phyloP scores from a whole-genome alignment of 2,329 filamentous ascomycete genomes.

The Pseudocercospora fuligena region DNA sequence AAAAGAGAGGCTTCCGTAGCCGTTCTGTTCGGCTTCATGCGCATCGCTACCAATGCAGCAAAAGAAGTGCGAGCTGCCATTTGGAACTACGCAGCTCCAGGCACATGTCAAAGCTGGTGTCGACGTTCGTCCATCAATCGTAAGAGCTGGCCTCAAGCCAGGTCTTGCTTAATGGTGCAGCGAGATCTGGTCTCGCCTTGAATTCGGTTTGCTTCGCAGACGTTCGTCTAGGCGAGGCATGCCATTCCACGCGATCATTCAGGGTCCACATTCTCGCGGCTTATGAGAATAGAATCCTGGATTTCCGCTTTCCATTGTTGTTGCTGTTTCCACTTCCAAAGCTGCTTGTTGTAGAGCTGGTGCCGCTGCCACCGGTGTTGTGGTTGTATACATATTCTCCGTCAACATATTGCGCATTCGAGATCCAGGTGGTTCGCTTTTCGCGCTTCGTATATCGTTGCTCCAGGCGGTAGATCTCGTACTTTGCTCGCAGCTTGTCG shows the following conservation, averaged over 20 bases:
- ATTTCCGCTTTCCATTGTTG: slow-evolving; percentile 15
- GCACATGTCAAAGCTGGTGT: neutral
- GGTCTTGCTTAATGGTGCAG: neutral
- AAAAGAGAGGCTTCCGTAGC: neutral
- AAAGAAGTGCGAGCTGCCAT: neutral
- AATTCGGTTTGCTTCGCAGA: neutral
- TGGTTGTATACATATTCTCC: slow-evolving; percentile 84
- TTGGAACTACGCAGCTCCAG: neutral
- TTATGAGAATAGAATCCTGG: slow-evolving; percentile 15
- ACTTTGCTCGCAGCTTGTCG: slow-evolving; percentile 76
- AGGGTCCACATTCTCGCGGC: too few relatives aligned
- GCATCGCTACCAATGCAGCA: neutral
- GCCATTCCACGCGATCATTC: neutral
- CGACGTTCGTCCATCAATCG: neutral
- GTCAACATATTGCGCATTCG: slow-evolving; percentile 89
- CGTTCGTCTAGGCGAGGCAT: neutral
- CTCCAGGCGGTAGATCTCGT: slow-evolving; percentile 93
- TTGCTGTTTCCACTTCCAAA: slow-evolving; percentile 23
- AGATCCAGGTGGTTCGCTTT: slow-evolving; percentile 86
- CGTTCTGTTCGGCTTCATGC: neutral
- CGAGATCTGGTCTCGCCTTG: neutral
- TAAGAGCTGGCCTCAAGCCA: neutral
- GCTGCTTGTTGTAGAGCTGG: slow-evolving; percentile 27
- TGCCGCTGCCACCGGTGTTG: slow-evolving; percentile 32
- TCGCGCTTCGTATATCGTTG: slow-evolving; percentile 92